Base-by-base conservation (phyloP, 768 basidiomycete species). In the Hypholoma sublateritium region DNA sequence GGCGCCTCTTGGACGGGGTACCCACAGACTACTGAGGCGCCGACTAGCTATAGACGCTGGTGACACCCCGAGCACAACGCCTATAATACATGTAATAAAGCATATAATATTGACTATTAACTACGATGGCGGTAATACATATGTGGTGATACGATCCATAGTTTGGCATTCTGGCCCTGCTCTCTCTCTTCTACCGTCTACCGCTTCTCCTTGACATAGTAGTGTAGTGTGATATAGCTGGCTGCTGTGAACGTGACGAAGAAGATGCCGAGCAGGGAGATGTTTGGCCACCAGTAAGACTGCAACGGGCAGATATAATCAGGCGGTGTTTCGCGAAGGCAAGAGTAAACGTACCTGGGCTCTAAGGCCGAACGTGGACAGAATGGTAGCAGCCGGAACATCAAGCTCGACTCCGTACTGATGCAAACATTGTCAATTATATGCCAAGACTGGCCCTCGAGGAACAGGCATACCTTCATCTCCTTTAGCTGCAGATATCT, bases 281-380 rank as follows among this genome's bases (percentile, higher is more conserved):
- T 91, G 68, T 99, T 95, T 0, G 97, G 97, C 92, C 92, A 98
- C 97, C 97, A 99, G 79, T 95, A 98, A 0, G 96, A 94, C 81
- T 83, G 14, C 16, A 25, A 46, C 4, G 11, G 3, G 19, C 12
- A 4, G 2, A 43, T 11, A 13, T 42, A 19, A 16, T 35, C 22
- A 56, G 22, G 46, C 16, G 41, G 16, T 4, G 35, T 24, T n/a
- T n/a, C n/a, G n/a, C n/a, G n/a, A n/a, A n/a, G n/a, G n/a, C n/a
- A n/a, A n/a, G n/a, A n/a, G n/a, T 69, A 72, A 74, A 62, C 70
- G 16, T 64, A 80, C 91, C 79, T 94, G 93, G 24, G 95, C 88
- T 57, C 87, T 82, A 51, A 99, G 84, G 5, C 97, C 97, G 64
- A 99, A 99, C 24, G 89, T 87, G 7, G 93, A 95, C 19, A 99